These are phyloP conservation scores for Diaporthe sp. DNA, from an alignment of 2,329 filamentous ascomycete genomes.

Conservation along the genomic window DNA sequence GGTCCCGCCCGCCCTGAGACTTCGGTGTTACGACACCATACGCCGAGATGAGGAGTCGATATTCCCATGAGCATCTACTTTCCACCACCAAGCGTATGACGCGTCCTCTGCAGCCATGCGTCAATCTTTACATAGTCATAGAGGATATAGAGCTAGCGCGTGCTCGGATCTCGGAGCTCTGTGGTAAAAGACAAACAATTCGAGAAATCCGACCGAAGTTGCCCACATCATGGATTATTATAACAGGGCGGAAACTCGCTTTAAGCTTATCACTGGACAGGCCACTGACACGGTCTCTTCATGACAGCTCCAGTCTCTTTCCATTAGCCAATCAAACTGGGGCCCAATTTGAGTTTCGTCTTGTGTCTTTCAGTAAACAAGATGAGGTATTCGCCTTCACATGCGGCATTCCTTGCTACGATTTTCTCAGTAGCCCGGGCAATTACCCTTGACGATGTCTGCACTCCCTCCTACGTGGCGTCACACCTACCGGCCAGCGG, in stretches of 20 bases:
- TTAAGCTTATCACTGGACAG: background rate
- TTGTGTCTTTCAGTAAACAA: background rate
- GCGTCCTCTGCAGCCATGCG: background rate
- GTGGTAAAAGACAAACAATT: background rate
- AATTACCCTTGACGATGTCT: conserved; percentile 51
- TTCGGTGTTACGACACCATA: background rate
- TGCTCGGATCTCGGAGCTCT: background rate
- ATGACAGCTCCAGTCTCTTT: background rate
- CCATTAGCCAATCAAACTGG: background rate
- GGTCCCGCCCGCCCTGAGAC: background rate
- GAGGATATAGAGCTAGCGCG: background rate
- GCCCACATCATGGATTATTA: background rate
- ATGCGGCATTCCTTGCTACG: conserved; percentile 36
- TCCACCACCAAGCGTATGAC: background rate
- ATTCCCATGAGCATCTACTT: too few species aligned
- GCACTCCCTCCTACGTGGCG: conserved; percentile 54
- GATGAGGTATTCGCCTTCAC: conserved; percentile 36
- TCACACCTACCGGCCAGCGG: conserved; percentile 48
- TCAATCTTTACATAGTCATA: background rate
- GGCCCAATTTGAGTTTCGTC: too few species aligned
- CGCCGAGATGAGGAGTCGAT: background rate
- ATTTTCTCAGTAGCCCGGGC: conserved; percentile 8
- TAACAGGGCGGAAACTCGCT: too few species aligned
- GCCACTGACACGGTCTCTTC: background rate
- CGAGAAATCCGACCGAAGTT: background rate